These are phyloP conservation scores for Penicillium sp. DNA, from an alignment of 2,329 filamentous ascomycete species.

Conservation along the genomic window DNA sequence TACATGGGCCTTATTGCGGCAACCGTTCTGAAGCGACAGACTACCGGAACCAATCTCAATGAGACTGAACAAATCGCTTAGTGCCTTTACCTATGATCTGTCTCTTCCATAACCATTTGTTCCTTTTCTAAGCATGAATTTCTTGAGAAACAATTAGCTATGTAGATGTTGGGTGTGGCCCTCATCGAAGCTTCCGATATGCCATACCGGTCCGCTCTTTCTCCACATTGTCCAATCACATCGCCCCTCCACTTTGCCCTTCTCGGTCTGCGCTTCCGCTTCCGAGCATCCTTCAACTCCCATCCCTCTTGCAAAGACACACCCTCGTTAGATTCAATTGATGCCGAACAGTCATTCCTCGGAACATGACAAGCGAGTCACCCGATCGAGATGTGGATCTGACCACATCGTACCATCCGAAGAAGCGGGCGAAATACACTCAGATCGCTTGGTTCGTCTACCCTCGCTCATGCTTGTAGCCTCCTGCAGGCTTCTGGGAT, in stretches of 20 bases:
- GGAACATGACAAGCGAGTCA: conserved; percentile 12
- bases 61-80: background rate
- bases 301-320: background rate
- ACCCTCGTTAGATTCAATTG: background rate
- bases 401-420: conserved; percentile 6
- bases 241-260: no score
- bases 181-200: background rate
- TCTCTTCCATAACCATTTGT: no score
- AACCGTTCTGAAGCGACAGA: background rate
- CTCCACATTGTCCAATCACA: background rate
- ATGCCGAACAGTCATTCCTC: background rate
- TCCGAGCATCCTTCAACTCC: background rate
- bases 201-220: background rate
- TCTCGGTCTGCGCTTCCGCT: conserved; percentile 2
- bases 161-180: background rate
- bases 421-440: conserved; percentile 46
- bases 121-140: no score
- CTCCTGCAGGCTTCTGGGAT: background rate
- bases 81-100: rapidly evolving
- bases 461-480: background rate
- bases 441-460: conserved; percentile 42
- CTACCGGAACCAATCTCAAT: no score
- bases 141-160: background rate
- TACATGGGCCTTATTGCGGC: background rate
- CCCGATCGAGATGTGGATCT: conserved; percentile 9